Evolutionary conservation across 345 rosid genomes (phyloP), one percentile per base, ranked within the genome.

Genomic region (Lenwebbia sp.): DNA sequence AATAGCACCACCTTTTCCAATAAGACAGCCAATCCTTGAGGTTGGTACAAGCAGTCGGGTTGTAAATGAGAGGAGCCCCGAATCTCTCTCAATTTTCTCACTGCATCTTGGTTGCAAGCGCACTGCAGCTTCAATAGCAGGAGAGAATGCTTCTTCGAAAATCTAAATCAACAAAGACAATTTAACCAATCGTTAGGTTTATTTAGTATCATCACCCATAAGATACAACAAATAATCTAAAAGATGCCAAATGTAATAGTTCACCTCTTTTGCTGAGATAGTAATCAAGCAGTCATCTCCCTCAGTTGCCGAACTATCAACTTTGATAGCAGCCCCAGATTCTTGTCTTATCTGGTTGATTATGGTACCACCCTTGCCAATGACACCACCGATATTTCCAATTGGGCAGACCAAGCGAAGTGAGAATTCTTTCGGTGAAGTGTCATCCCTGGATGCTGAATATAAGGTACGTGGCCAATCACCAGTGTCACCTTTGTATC

Each of bases 271-370:
- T 13, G 99, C 95, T 25, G 99, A 96, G 74, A 97, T 89, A 85
- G 92, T 88, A 76, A 96, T 94, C 85, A 97, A 92, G 90, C 98
- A 95, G 91, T 97, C 99, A 90, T 95, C 97, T 91, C 94, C 98
- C 88, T 95, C 98, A 76, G 93, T 87, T 88, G 90, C 87, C 23
- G 98, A 90, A 91, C 99, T 95, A 90, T 97, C 98, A 90, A 97
- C 99, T 90, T 97, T 96, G 74, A 97, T 92, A 47, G 85, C 91
- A 17, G 99, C 99, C 87, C 95, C 92, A 33, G 98, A 92, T 10
- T 97, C 99, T 90, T 95, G 98, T 85, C 99, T 92, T 86, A 95
- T 95, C 92, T 96, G 99, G 87, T 95, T 97, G 89, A 97, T 96
- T 86, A 94, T 89, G 75, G 93, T 88, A 85, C 99, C 99, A 78